Evolutionary conservation across 1,139 yeast genomes (phyloP).

Genomic region (Suhomyces guaymorum): DNA sequence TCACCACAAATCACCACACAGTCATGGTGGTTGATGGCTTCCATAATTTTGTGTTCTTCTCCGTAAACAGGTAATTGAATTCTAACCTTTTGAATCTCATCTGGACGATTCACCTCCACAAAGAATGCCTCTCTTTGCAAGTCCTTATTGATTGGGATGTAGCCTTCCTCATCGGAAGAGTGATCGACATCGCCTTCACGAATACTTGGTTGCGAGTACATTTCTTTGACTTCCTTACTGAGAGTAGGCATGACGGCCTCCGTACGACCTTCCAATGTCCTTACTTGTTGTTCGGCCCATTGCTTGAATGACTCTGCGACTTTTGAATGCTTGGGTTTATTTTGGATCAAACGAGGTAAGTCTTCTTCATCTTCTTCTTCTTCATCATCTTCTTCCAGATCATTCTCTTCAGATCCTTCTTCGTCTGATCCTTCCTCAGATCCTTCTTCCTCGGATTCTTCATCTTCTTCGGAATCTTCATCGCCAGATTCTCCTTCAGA

Average conservation of each 20-base stretch:
- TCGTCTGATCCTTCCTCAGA: conserved; percentile 49
- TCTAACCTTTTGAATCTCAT: conserved; percentile 65
- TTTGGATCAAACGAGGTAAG: conserved; percentile 35
- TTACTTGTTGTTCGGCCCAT: conserved; percentile 62
- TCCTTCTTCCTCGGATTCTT: conserved; percentile 19
- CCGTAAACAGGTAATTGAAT: conserved; percentile 81
- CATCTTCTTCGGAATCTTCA: conserved; percentile 16
- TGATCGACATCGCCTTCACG: conserved; percentile 67
- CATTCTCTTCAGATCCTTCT: conserved; percentile 23
- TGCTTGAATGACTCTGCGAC: conserved; percentile 52
- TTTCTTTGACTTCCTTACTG: conserved; percentile 48
- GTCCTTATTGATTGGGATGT: conserved; percentile 54
- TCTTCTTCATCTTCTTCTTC: conserved; percentile 26
- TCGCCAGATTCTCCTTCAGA: conserved; percentile 20
- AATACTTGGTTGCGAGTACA: conserved; percentile 41
- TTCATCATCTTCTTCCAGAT: conserved; percentile 22
- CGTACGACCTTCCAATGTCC: conserved; percentile 59
- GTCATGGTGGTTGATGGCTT: conserved; percentile 90
- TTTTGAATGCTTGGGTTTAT: conserved; percentile 45
- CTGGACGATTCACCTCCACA: conserved; percentile 66
- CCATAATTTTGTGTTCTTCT: conserved; percentile 94
- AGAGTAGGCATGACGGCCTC: conserved; percentile 52
- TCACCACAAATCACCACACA: conserved; percentile 92
- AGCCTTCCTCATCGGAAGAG: conserved; percentile 56
- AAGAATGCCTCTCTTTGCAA: conserved; percentile 64